Conservation (phyloP, 345 rosid species). For the Moricandia arvensis region DNA sequence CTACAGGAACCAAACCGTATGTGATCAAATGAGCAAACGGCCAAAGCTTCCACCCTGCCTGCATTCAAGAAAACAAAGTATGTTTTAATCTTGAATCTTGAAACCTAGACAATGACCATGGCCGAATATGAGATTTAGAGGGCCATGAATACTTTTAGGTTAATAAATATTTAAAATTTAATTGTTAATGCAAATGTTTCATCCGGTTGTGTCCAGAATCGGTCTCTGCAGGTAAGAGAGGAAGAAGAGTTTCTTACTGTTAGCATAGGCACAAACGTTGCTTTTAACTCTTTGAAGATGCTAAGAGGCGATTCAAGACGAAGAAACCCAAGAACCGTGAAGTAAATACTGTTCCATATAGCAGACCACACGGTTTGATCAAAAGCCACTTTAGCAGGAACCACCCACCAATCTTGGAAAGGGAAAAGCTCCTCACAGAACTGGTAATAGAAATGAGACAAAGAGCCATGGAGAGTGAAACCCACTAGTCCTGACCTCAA, state of each 20-base stretch:
- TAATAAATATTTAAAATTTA: too few species aligned
- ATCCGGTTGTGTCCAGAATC: background rate
- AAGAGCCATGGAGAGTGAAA: conserved; percentile 85
- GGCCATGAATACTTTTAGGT: too few species aligned
- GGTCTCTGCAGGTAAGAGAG: background rate
- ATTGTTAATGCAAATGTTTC: too few species aligned
- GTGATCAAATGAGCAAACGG: conserved; percentile 97
- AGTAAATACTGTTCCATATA: conserved; percentile 91
- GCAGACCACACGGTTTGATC: conserved; percentile 97
- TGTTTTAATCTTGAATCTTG: conserved; percentile 18
- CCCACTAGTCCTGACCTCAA: conserved; percentile 95
- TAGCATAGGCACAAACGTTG: conserved; percentile 84
- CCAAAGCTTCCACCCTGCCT: conserved; percentile 99
- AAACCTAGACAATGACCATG: background rate
- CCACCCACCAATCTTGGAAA: conserved; percentile 93
- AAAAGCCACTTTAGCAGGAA: conserved; percentile 82
- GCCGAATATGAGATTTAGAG: background rate
- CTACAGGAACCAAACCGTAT: conserved; percentile 84
- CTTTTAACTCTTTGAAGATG: conserved; percentile 63
- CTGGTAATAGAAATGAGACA: conserved; percentile 90
- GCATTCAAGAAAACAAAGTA: conserved; percentile 18
- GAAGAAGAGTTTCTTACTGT: conserved; percentile 52
- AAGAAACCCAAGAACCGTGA: conserved; percentile 59
- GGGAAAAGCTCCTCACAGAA: conserved; percentile 93
- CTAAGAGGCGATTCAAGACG: conserved; percentile 76